These are phyloP conservation scores for Apophysomyces sp. DNA, from an alignment of 371 early-diverging fungal genomes.

Conservation along the genomic window DNA sequence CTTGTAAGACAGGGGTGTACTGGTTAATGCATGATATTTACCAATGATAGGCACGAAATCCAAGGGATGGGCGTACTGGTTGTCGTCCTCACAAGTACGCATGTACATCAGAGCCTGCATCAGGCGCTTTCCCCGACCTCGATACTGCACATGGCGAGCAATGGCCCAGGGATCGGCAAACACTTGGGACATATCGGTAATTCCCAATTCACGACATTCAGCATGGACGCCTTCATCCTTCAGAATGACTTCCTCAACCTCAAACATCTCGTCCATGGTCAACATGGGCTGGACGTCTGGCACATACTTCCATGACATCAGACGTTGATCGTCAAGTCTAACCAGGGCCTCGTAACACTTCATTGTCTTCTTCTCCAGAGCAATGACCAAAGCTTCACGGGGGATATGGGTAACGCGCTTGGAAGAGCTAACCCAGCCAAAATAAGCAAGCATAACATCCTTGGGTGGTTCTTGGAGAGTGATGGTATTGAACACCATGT, in stretches of 20 bases:
- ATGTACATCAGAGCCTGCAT: constrained; percentile 56
- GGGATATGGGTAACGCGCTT: constrained; percentile 37
- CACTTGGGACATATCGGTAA: constrained; percentile 47
- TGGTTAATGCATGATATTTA: constrained; percentile 8
- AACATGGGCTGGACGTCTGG: constrained; percentile 52
- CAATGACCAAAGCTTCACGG: constrained; percentile 46
- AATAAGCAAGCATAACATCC: constrained; percentile 40
- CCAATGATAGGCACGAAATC: constrained; percentile 55
- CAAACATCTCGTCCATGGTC: constrained; percentile 53
- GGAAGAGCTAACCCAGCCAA: constrained; percentile 42
- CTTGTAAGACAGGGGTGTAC: background rate
- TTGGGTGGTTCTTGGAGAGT: constrained; percentile 51
- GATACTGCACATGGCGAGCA: constrained; percentile 44
- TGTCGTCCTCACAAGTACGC: constrained; percentile 53
- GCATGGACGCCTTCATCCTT: constrained; percentile 37
- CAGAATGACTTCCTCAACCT: constrained; percentile 43
- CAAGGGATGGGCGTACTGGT: constrained; percentile 55
- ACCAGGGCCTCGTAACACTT: constrained; percentile 45
- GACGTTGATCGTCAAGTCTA: constrained; percentile 19
- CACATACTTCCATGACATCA: constrained; percentile 37
- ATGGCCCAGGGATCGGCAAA: constrained; percentile 55
- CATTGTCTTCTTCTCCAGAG: constrained; percentile 38
- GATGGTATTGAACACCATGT: constrained; percentile 52
- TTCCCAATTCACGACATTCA: constrained; percentile 48
- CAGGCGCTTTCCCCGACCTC: constrained; percentile 41